Conservation (phyloP, 208 protist species). For the Leishmania tropica region DNA sequence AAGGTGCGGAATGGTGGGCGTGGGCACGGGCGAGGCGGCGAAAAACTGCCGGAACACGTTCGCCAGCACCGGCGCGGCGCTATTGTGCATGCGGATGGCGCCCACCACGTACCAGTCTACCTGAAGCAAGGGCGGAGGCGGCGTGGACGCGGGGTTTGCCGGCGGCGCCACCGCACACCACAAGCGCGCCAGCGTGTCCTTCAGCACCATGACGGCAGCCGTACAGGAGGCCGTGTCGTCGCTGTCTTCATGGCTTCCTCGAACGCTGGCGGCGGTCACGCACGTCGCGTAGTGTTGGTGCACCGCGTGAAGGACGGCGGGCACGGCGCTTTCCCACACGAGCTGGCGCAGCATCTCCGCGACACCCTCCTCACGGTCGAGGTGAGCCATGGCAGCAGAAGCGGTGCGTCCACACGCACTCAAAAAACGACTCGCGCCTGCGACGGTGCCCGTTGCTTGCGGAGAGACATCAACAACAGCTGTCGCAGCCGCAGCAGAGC, state of each 20-base stretch:
- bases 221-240: neutral
- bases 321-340: constrained; percentile 46
- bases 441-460: too few relatives aligned
- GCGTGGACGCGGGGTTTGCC: neutral
- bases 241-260: neutral
- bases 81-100: constrained; percentile 38
- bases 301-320: constrained; percentile 96
- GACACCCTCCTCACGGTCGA: constrained; percentile 36
- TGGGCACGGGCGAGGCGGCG: neutral
- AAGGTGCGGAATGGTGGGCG: neutral
- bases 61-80: constrained; percentile 38
- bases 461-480: neutral
- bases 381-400: constrained; percentile 51
- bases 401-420: constrained; percentile 8
- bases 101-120: constrained; percentile 78
- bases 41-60: constrained; percentile 51
- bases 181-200: neutral
- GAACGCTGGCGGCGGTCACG: neutral
- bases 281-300: constrained; percentile 94
- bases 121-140: constrained; percentile 26
- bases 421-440: neutral
- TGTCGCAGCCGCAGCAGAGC: neutral
- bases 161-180: neutral
- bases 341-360: constrained; percentile 30
- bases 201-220: neutral